These are phyloP conservation scores for Lipomyces yamanashiensis DNA, from an alignment of 805 yeast species.

Conservation along the genomic window DNA sequence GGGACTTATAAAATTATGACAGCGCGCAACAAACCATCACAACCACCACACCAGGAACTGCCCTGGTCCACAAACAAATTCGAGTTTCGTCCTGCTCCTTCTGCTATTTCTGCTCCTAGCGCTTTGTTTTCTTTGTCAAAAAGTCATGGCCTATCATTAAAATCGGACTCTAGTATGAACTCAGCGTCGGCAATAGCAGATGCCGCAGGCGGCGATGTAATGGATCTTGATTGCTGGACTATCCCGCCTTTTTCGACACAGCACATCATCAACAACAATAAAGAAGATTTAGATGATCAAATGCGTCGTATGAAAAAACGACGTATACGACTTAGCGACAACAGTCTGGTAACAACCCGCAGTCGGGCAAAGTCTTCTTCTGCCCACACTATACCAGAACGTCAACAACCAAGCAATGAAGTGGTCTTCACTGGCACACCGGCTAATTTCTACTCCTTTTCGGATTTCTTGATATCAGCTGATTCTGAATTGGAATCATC, in stretches of 20 bases:
- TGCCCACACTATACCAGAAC: not conserved
- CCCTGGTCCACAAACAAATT: too few species aligned
- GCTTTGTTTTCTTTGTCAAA: too few species aligned
- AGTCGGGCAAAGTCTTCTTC: not conserved
- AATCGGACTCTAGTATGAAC: too few species aligned
- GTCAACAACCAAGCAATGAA: not conserved
- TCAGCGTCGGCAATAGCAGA: too few species aligned
- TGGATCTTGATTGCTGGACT: slow-evolving; percentile 1
- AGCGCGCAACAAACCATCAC: too few species aligned
- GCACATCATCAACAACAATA: not conserved
- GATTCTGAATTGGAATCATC: not conserved
- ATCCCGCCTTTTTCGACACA: not conserved
- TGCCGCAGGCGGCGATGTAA: not conserved
- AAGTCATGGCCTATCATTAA: too few species aligned
- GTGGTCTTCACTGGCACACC: slow-evolving; percentile 2
- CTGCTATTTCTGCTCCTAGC: too few species aligned
- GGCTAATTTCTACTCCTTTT: not conserved
- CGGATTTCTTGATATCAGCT: not conserved
- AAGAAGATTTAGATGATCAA: slow-evolving; percentile 5
- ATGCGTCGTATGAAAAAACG: slow-evolving; percentile 6
- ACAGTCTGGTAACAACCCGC: not conserved
- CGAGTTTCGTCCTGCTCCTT: too few species aligned
- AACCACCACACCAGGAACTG: too few species aligned
- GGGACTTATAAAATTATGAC: too few species aligned
- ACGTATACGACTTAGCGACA: not conserved